Evolutionary conservation across 148 eudicot species (phyloP), one percentile per base, ranked within the genome.

Genomic region (Amaranthus hypochondriacus): DNA sequence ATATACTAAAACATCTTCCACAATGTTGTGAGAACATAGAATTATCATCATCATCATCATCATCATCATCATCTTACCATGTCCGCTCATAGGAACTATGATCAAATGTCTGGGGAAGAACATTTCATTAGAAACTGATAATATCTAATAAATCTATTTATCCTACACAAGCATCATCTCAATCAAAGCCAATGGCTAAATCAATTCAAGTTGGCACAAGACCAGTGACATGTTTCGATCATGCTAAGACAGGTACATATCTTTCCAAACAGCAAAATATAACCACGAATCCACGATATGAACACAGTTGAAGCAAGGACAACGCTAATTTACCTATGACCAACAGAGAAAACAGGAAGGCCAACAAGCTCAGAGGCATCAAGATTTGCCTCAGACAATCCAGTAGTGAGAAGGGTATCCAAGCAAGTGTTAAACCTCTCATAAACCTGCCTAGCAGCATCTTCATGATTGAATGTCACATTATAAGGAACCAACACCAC

Each of bases 401-500:
- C 99, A 63, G 84, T 83, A 59, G 66, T 80, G 65, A 86, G 83
- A 71, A 92, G 76, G 28, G 59, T 76, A 81, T 90, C 86, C 78
- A 90, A 87, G 81, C 96, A 92, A 48, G 86, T 78, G 83, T 86
- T 81, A 73, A 86, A 95, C 62, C 85, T 87, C 75, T 92, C 84
- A 80, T 82, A 95, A 60, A 95, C 81, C 71, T 92, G 88, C 77
- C 76, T 86, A 65, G 90, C 62, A 53, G 87, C 97, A 86, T 86
- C 85, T 70, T 85, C 87, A 75, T 95, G 99, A 81, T 95, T 88
- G 84, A 95, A 95, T 58, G 99, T 92, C 85, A 95, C 99, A 75
- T 84, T 90, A 80, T 95, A 95, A 39, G 99, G 99, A 54, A 95
- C 97, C 49, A 92, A 78, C 72, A 95, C 85, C 70, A 95, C 86